Conservation (phyloP, 2,329 filamentous ascomycete genomes). For the Colletotrichum lupini region DNA sequence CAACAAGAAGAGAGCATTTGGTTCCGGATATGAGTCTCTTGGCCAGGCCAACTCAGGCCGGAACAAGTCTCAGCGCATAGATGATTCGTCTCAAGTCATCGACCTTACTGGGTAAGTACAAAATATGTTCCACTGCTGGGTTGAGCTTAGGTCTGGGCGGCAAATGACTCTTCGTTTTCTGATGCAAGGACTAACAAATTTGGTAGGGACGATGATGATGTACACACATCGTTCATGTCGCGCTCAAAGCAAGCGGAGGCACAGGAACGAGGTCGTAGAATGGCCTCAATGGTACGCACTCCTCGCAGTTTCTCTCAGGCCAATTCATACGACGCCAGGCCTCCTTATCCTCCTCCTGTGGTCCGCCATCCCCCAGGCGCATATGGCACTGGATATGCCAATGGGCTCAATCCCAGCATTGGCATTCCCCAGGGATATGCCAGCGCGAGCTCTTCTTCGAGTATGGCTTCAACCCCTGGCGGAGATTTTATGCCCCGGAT, state of each 20-base stretch:
- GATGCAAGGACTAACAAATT: slow-evolving; percentile 35
- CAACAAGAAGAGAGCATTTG: slow-evolving; percentile 29
- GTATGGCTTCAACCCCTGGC: background rate
- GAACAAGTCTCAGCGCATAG: slow-evolving; percentile 29
- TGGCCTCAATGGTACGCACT: background rate
- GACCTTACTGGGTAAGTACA: slow-evolving; percentile 55
- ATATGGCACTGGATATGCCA: background rate
- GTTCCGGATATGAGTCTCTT: slow-evolving; percentile 6
- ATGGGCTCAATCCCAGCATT: background rate
- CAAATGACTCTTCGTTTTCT: background rate
- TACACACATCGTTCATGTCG: slow-evolving; percentile 32
- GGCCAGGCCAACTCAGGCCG: slow-evolving; percentile 9
- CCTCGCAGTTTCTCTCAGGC: background rate
- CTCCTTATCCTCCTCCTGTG: background rate
- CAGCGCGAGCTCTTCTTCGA: slow-evolving; percentile 2
- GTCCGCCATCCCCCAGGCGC: background rate
- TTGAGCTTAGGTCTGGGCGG: too few species aligned
- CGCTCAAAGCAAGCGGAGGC: slow-evolving; percentile 5
- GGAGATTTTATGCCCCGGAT: slow-evolving; percentile 7
- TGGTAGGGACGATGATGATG: slow-evolving; percentile 48
- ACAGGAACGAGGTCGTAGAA: background rate
- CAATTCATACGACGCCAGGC: background rate
- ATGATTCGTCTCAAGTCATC: slow-evolving; percentile 44
- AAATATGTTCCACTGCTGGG: slow-evolving; percentile 29
- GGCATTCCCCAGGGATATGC: background rate